A percentile compares a stretch with the other conserved stretches of the same genome.
Conservation (phyloP, 495 filamentous ascomycete genomes). For the Clavariopsis aquatica region DNA sequence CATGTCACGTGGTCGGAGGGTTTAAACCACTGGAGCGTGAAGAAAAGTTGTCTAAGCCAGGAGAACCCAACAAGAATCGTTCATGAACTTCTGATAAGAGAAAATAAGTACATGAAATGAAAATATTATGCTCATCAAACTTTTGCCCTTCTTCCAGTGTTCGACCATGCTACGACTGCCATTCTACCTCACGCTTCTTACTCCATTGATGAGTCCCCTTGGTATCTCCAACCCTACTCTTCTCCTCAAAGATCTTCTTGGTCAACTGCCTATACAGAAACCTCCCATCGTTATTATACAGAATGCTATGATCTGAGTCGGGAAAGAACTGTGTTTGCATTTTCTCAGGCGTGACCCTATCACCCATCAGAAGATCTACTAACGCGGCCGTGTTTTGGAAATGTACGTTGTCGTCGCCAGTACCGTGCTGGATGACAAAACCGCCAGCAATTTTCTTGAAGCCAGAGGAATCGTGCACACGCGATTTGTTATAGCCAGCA, state of each 20-base stretch:
- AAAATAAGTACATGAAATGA: no score
- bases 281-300: conserved; percentile 48
- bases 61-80: no score
- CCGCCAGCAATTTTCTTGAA: conserved; percentile 57
- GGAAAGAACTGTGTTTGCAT: conserved; percentile 56
- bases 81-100: no score
- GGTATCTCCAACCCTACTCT: conserved; percentile 42
- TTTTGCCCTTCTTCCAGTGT: neutral
- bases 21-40: no score
- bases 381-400: conserved; percentile 59
- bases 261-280: conserved; percentile 58
- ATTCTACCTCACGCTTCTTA: conserved; percentile 21
- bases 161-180: neutral
- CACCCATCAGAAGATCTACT: conserved; percentile 53
- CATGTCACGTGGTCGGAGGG: no score
- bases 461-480: conserved; percentile 49
- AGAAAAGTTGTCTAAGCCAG: no score
- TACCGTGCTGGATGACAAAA: conserved; percentile 58
- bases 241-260: conserved; percentile 52
- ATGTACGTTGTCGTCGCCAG: conserved; percentile 63
- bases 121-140: no score
- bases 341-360: conserved; percentile 54
- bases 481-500: conserved; percentile 51
- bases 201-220: conserved; percentile 50
- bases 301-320: conserved; percentile 57